These are phyloP conservation scores for Tuber magnatum DNA, from an alignment of 495 filamentous ascomycete genomes.

Conservation along the genomic window DNA sequence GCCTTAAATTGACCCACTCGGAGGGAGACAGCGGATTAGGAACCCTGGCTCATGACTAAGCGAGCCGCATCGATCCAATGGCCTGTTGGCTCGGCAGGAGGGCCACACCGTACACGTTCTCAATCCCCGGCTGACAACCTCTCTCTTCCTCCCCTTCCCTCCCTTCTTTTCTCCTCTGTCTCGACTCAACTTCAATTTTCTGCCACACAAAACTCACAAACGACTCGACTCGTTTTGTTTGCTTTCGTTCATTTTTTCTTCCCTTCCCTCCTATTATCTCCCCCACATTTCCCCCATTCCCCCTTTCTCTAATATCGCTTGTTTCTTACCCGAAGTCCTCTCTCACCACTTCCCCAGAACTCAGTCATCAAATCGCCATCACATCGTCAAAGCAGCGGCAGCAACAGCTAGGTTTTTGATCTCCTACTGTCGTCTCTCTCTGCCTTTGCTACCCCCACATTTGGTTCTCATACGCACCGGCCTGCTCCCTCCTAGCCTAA, in stretches of 20 bases:
- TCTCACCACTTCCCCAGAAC: slow-evolving; percentile 15
- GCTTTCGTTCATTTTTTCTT: slow-evolving; percentile 8
- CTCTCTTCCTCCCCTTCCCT: slow-evolving; percentile 14
- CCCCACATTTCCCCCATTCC: slow-evolving; percentile 15
- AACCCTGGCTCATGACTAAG: slow-evolving; percentile 21
- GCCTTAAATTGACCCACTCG: neutral
- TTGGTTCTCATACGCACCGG: slow-evolving; percentile 30
- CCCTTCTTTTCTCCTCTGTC: slow-evolving; percentile 8
- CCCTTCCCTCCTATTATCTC: slow-evolving; percentile 29
- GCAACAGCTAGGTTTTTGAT: slow-evolving; percentile 39
- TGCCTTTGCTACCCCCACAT: slow-evolving; percentile 30
- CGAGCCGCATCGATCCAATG: slow-evolving; percentile 14
- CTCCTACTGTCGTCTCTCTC: slow-evolving; percentile 38
- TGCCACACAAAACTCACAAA: neutral
- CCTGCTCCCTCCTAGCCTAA: slow-evolving; percentile 32
- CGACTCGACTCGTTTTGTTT: slow-evolving; percentile 1
- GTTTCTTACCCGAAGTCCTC: slow-evolving; percentile 12
- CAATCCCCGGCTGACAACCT: slow-evolving; percentile 22
- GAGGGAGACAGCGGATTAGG: slow-evolving; percentile 22
- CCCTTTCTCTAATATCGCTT: slow-evolving; percentile 12
- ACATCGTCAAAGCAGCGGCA: slow-evolving; percentile 21
- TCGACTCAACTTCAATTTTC: slow-evolving; percentile 9
- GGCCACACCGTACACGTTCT: slow-evolving; percentile 31
- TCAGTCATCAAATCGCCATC: slow-evolving; percentile 12
- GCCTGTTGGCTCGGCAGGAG: slow-evolving; percentile 27